phyloP scores from a whole-genome alignment of 345 rosid species.

The Microthlaspi erraticum region DNA sequence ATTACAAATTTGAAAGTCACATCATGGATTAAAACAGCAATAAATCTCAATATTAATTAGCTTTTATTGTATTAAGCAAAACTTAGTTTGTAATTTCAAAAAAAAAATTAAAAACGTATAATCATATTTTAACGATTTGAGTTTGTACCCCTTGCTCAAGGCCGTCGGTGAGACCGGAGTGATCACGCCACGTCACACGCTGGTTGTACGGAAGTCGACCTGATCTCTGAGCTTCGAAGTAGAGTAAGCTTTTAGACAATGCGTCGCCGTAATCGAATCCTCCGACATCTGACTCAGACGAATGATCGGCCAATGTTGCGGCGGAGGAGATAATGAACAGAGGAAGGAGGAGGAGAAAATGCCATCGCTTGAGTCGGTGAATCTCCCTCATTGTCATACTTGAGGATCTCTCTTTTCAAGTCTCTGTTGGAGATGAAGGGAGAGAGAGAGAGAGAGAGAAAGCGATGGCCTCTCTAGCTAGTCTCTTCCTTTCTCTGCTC shows the following conservation, averaged over 20 bases:
- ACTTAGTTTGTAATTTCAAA: neutral
- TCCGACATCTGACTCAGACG: constrained; percentile 29
- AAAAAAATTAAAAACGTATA: neutral
- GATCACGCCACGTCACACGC: constrained; percentile 87
- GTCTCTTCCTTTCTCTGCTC: constrained; percentile 39
- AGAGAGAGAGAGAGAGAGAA: constrained; percentile 40
- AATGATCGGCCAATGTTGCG: neutral
- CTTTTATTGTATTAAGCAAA: neutral
- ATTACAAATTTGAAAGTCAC: constrained; percentile 6
- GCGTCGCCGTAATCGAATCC: constrained; percentile 69
- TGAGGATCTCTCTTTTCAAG: constrained; percentile 1
- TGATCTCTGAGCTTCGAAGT: constrained; percentile 93
- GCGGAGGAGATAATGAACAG: constrained; percentile 26
- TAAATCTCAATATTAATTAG: neutral
- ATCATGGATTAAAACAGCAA: neutral
- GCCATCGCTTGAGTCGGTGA: constrained; percentile 31
- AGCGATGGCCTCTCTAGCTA: constrained; percentile 42
- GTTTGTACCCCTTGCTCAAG: constrained; percentile 84
- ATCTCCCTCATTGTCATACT: constrained; percentile 1
- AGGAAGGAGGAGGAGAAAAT: constrained; percentile 11
- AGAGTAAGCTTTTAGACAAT: constrained; percentile 81
- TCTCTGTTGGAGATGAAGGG: constrained; percentile 25
- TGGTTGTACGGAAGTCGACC: constrained; percentile 91
- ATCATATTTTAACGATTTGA: neutral
- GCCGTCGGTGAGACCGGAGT: constrained; percentile 94